Evolutionary conservation across 1,139 yeast genomes (phyloP), one percentile per base, ranked within the genome.

Genomic region (Suhomyces terraborum): DNA sequence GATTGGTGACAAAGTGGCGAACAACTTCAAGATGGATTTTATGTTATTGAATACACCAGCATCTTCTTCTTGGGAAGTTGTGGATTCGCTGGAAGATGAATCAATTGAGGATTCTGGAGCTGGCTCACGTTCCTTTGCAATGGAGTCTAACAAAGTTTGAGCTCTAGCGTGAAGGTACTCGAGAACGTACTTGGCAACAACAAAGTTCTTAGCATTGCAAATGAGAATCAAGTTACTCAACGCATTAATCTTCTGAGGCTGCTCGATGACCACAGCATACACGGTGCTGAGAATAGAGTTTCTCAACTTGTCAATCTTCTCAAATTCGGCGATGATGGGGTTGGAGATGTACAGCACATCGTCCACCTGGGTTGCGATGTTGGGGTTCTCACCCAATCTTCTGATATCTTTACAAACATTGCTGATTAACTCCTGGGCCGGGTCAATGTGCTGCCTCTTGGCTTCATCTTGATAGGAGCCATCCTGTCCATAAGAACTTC

Each of bases 231-330:
- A 73, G n/a, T 84, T 80, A 23, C 88, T 77, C 45, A 91, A 66
- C 18, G 84, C 78, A 19, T 82, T 79, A 46, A 84, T 78, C 59
- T 91, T 93, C 52, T 91, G 96, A 1, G 98, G 98, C 62, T 91
- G 97, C 62, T 93, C 98, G 30, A 77, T 64, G 8, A 86, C 72
- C 32, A 87, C 78, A 1, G 95, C 88, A 45, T 75, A 74, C 23
- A 88, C 62, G 1, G 89, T 85, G 39, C 75, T 73, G 53, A 84
- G 68, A 17, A 85, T 69, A 13, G 84, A 79, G 37, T 65, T 67
- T 45, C 88, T 74, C 48, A 84, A 77, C 42, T 74, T 75, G 48
- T 80, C 84, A 44, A 83, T 85, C 45, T 75, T 77, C 50, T 80
- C 88, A 51, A 83, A 80, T 53, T 83, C 89, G 25, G 80, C 81